Evolutionary conservation across 202 grass and related monocot species (phyloP), one percentile per base, ranked within the genome.

Genomic region (Bolboschoenoplectus hybrid): DNA sequence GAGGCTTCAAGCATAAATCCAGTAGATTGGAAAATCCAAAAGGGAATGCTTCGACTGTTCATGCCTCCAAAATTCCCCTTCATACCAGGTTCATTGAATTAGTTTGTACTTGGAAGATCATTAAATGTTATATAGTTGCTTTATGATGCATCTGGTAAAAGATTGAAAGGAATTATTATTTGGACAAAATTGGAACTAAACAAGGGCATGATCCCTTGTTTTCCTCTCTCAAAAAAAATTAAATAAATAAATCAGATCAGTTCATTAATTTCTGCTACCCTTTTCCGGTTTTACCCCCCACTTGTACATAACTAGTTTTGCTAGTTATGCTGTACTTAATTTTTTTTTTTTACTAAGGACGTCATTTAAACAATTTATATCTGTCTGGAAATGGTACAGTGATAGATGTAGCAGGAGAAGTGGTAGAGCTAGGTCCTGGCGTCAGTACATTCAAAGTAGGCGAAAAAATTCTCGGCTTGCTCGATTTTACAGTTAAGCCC

Each of bases 1-100:
- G 95, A 97, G 85, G 93, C 93, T 2, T 89, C 88, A 32, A 91
- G 91, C 68, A 85, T 97, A 85, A 97, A 97, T 85, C 93, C 91
- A 1, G 64, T 97, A 65, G 95, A 97, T 88, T 95, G 95, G 95
- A 97, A 97, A 70, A 67, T 97, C 87, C 95, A 97, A 87, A 93
- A 95, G 60, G 95, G 93, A 41, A 84, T 91, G 83, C 32, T 85
- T 46, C 72, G 95, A 3, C 95, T 90, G 0, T 93, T 95, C 88
- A 80, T 97, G 81, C 95, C 95, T 74, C 58, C 74, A 10, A 97
- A 74, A 84, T 95, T 97, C 85, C 95, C 95, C 6, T 92, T 93
- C 72, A 67, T 86, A 50, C 91, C 95, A 85, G 86, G 95, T 95
- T 85, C 41, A 72, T 44, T 3, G 3, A 44, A 9, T 35, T 68